Conservation (phyloP, 1,284 basidiomycete species). For the Cutaneotrichosporon sp. region DNA sequence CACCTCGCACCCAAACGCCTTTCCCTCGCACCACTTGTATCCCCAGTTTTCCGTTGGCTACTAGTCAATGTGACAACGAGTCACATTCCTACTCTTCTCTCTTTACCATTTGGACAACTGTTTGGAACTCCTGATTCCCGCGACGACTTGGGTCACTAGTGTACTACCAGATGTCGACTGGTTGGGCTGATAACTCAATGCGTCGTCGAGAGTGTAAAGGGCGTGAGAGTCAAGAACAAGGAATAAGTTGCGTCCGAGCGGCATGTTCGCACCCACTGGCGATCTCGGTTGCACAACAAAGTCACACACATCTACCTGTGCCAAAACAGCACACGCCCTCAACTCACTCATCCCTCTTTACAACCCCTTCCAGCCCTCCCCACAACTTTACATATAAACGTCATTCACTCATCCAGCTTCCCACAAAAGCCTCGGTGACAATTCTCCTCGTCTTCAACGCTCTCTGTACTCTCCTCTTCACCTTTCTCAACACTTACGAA, state of each 20-base stretch:
- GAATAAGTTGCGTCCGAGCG: not conserved
- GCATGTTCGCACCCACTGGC: not conserved
- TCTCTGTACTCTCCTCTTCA: not conserved
- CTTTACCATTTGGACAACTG: not conserved
- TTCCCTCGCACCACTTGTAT: no score
- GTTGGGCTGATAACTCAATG: not conserved
- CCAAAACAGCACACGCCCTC: not conserved
- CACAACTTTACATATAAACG: not conserved
- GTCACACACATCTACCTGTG: not conserved
- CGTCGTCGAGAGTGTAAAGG: not conserved
- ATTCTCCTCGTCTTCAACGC: conserved; percentile 2
- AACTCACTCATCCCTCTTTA: not conserved
- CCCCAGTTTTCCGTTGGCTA: no score
- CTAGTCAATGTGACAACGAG: no score
- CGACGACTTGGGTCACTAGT: not conserved
- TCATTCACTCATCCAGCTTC: not conserved
- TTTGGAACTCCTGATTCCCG: not conserved
- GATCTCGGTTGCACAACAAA: not conserved
- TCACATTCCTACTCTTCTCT: not conserved
- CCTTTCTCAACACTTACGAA: not conserved
- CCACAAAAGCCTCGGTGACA: not conserved
- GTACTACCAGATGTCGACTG: not conserved
- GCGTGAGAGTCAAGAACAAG: not conserved
- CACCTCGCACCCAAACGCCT: not conserved
- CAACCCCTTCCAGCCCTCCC: not conserved